Evolutionary conservation across 768 basidiomycete genomes (phyloP).

Genomic region (Russula lepida): DNA sequence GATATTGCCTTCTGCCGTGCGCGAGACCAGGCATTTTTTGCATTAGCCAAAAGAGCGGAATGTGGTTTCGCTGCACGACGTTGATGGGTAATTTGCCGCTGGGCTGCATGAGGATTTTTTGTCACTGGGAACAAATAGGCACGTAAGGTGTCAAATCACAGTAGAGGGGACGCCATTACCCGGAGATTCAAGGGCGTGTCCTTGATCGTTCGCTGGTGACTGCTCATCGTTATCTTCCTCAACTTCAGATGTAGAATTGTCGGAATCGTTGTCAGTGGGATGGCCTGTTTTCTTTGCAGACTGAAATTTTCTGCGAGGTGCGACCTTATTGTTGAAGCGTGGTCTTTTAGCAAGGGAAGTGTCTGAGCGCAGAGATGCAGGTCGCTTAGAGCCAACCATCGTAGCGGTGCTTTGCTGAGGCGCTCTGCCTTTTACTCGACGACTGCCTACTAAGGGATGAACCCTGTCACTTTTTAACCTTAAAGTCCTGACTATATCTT

Average conservation of each 20-base stretch:
- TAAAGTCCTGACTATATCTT: background rate
- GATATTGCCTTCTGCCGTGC: constrained; percentile 66
- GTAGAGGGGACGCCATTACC: background rate
- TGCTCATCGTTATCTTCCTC: constrained; percentile 27
- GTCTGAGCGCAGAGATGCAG: background rate
- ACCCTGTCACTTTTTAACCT: background rate
- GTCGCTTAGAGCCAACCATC: constrained; percentile 13
- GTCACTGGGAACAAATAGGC: constrained; percentile 34
- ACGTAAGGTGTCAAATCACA: background rate
- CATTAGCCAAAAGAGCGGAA: constrained; percentile 55
- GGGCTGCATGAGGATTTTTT: constrained; percentile 63
- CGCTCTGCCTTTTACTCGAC: background rate
- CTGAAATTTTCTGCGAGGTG: background rate
- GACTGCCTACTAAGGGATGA: background rate
- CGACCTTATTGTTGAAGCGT: background rate
- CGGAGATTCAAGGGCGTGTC: background rate
- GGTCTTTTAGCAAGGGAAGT: background rate
- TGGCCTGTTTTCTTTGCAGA: background rate
- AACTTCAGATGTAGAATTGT: background rate
- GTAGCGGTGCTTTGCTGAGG: background rate
- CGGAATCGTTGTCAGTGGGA: background rate
- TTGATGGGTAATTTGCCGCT: constrained; percentile 57
- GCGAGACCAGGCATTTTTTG: constrained; percentile 71
- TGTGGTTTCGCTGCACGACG: constrained; percentile 74
- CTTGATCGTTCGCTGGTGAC: background rate